phyloP scores from a whole-genome alignment of 176 grass and related monocot species.

The Alopecurus myosuroides region DNA sequence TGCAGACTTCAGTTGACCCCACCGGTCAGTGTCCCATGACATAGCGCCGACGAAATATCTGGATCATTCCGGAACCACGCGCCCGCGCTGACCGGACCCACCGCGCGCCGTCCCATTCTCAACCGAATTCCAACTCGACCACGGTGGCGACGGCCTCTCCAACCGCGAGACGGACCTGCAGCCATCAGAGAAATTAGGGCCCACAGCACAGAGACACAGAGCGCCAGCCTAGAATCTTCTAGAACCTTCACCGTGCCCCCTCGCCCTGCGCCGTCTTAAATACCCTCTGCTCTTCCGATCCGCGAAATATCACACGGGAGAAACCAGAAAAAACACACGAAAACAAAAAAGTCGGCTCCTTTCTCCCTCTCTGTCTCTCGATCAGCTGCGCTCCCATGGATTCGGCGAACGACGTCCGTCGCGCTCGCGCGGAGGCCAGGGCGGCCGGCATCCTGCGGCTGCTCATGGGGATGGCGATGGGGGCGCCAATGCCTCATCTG shows the following conservation, averaged over 20 bases:
- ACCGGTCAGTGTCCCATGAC: not conserved
- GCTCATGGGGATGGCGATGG: constrained; percentile 5
- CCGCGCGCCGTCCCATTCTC: not conserved
- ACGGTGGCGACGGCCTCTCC: not conserved
- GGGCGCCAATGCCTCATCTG: not conserved
- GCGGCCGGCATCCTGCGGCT: constrained; percentile 31
- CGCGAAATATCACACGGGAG: not conserved
- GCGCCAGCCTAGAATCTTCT: constrained; percentile 29
- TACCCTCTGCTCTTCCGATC: not conserved
- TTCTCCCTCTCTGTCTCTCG: not conserved
- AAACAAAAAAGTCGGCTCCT: not conserved
- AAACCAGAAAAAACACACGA: not conserved
- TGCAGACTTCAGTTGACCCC: not conserved
- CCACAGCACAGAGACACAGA: constrained; percentile 27
- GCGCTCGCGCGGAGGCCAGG: constrained; percentile 2
- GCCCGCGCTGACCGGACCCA: not conserved
- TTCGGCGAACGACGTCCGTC: constrained; percentile 3
- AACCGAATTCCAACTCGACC: not conserved
- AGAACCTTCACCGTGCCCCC: constrained; percentile 1
- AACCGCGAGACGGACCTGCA: not conserved
- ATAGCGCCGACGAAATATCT: constrained; percentile 4
- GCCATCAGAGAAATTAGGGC: not conserved
- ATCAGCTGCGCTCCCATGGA: constrained; percentile 33
- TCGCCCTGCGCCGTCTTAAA: not conserved
- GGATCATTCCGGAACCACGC: constrained; percentile 29